Conservation (phyloP, 306 rosid genomes). For the Vigna angularis region DNA sequence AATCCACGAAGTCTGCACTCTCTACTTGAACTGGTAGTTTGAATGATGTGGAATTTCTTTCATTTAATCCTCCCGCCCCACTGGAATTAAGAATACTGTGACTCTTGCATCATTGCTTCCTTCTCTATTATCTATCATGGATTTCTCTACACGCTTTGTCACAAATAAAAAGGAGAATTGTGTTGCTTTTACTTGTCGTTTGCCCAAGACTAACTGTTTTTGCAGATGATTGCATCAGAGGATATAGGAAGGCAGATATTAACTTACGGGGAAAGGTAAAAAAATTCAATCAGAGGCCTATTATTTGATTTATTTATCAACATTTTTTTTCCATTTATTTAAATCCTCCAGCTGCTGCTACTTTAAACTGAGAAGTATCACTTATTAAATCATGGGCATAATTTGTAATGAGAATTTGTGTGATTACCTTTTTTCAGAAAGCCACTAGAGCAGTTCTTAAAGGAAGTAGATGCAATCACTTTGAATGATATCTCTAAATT, state of each 20-base stretch:
- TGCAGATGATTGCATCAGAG: slow-evolving; percentile 76
- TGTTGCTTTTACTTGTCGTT: neutral
- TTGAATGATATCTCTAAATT: slow-evolving; percentile 63
- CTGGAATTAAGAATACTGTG: neutral
- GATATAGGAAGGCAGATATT: slow-evolving; percentile 84
- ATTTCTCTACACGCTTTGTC: neutral
- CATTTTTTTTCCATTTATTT: neutral
- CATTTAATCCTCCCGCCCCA: neutral
- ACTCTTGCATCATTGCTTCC: slow-evolving; percentile 21
- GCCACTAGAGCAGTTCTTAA: slow-evolving; percentile 71
- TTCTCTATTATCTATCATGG: neutral
- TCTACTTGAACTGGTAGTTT: neutral
- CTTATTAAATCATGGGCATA: neutral
- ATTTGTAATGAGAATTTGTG: neutral
- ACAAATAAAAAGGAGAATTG: neutral
- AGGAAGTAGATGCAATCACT: slow-evolving; percentile 46
- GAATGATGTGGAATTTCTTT: neutral
- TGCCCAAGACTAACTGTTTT: neutral
- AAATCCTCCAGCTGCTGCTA: neutral
- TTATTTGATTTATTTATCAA: neutral
- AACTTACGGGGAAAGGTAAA: slow-evolving; percentile 83
- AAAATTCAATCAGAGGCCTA: neutral
- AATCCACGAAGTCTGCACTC: slow-evolving; percentile 73
- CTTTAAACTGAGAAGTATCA: neutral
- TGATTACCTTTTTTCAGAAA: slow-evolving; percentile 52